These are phyloP conservation scores for Pinus taeda DNA, from an alignment of 75 land plant genomes.

Conservation along the genomic window DNA sequence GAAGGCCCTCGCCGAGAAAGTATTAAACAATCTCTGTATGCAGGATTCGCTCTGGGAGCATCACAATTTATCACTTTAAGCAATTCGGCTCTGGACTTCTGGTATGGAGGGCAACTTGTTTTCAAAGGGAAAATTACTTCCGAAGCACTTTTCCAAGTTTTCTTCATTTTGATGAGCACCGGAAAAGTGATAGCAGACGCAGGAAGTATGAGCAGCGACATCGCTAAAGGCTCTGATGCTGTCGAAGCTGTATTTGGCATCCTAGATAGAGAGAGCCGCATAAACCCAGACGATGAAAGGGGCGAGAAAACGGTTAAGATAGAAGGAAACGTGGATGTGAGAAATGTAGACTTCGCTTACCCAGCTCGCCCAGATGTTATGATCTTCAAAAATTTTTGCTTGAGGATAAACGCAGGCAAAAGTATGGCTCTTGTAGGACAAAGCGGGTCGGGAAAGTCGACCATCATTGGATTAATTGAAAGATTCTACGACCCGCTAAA, in stretches of 20 bases:
- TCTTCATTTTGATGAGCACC: slow-evolving; percentile 76
- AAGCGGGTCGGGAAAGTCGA: too few relatives aligned
- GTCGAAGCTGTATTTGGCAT: slow-evolving; percentile 63
- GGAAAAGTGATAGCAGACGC: slow-evolving; percentile 88
- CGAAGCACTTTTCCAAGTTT: slow-evolving; percentile 54
- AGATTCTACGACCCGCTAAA: too few relatives aligned
- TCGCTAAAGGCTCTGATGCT: slow-evolving; percentile 63
- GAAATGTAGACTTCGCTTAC: too few relatives aligned
- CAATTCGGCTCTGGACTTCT: slow-evolving; percentile 67
- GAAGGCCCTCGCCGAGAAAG: slow-evolving; percentile 38
- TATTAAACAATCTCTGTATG: slow-evolving; percentile 51
- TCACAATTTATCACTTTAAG: slow-evolving; percentile 41
- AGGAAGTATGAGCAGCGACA: slow-evolving; percentile 76
- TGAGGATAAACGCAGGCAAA: too few relatives aligned
- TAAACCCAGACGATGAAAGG: slow-evolving; percentile 56
- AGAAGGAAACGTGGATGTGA: too few relatives aligned
- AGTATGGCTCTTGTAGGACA: too few relatives aligned
- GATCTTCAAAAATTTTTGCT: too few relatives aligned
- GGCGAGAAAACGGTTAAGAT: too few relatives aligned
- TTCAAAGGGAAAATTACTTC: slow-evolving; percentile 34
- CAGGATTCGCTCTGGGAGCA: slow-evolving; percentile 56
- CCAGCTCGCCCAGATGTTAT: too few relatives aligned
- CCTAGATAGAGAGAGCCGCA: slow-evolving; percentile 52
- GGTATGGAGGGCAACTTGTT: slow-evolving; percentile 76
- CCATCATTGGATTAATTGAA: too few relatives aligned